Percentiles rank a stretch among this genome's conserved stretches.
phyloP scores from a whole-genome alignment of 192 early-diverging fungal species.

The Thamnidium elegans region DNA sequence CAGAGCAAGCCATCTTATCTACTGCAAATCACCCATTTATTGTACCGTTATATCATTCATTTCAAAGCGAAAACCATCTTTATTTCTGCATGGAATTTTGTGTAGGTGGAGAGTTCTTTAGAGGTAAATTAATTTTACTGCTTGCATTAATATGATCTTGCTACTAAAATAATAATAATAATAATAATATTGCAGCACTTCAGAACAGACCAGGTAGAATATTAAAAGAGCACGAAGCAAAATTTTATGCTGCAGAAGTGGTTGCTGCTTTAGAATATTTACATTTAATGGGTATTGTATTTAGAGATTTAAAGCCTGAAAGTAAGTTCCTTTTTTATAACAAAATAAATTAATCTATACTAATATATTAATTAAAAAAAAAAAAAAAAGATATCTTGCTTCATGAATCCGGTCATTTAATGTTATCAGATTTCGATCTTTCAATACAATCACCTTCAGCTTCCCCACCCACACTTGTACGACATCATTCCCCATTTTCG shows the following conservation, averaged over 20 bases:
- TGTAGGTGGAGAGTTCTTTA: constrained; percentile 86
- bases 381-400: constrained; percentile 69
- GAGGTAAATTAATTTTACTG: constrained; percentile 40
- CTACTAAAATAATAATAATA: too few relatives aligned
- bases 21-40: constrained; percentile 89
- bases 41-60: constrained; percentile 86
- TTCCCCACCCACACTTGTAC: constrained; percentile 70
- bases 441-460: constrained; percentile 88
- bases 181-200: constrained; percentile 51
- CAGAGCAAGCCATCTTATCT: constrained; percentile 94
- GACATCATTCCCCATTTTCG: constrained; percentile 53
- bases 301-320: constrained; percentile 97
- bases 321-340: constrained; percentile 53
- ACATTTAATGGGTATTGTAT: constrained; percentile 94
- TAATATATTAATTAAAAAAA: background rate
- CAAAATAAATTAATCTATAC: background rate
- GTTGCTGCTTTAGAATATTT: constrained; percentile 93
- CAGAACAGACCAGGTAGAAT: constrained; percentile 87
- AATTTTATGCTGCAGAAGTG: constrained; percentile 98
- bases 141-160: background rate
- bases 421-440: constrained; percentile 97
- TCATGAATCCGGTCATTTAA: constrained; percentile 94
- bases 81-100: constrained; percentile 93
- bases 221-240: constrained; percentile 82
- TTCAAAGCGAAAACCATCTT: constrained; percentile 82